Percentiles rank a stretch among this genome's conserved stretches.
Conservation (phyloP, 2,329 filamentous ascomycete species). For the Trichocomaceae sp. region DNA sequence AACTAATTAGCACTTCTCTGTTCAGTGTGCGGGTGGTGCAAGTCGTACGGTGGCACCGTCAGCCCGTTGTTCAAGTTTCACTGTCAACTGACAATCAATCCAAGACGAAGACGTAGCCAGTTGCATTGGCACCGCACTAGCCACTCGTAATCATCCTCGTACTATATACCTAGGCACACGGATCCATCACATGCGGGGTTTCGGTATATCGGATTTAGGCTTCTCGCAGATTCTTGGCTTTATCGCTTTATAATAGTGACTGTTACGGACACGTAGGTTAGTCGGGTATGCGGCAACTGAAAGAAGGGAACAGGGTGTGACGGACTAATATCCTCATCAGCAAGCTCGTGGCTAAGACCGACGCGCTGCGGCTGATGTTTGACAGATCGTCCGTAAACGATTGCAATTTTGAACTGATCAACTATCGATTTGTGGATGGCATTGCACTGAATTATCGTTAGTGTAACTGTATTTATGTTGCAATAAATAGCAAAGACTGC, state of each 20-base stretch:
- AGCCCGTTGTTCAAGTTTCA: neutral
- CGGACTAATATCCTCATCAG: conserved; percentile 94
- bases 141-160: neutral
- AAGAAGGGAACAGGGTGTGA: conserved; percentile 17
- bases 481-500: conserved; percentile 21
- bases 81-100: neutral
- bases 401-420: conserved; percentile 89
- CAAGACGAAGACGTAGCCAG: neutral
- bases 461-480: neutral
- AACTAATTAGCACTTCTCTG: neutral
- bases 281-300: neutral
- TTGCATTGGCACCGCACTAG: neutral
- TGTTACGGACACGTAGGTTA: conserved; percentile 22
- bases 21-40: neutral
- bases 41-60: neutral
- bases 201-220: neutral
- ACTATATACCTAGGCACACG: neutral
- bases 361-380: conserved; percentile 98
- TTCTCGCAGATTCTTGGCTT: conserved; percentile 18
- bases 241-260: conserved; percentile 66
- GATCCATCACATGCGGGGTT: conserved; percentile 9
- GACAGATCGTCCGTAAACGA: conserved; percentile 95
- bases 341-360: conserved; percentile 81
- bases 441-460: conserved; percentile 62
- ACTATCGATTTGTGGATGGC: conserved; percentile 93